Evolutionary conservation across 306 rosid species (phyloP).

Genomic region (Vigna reflexopilosa): DNA sequence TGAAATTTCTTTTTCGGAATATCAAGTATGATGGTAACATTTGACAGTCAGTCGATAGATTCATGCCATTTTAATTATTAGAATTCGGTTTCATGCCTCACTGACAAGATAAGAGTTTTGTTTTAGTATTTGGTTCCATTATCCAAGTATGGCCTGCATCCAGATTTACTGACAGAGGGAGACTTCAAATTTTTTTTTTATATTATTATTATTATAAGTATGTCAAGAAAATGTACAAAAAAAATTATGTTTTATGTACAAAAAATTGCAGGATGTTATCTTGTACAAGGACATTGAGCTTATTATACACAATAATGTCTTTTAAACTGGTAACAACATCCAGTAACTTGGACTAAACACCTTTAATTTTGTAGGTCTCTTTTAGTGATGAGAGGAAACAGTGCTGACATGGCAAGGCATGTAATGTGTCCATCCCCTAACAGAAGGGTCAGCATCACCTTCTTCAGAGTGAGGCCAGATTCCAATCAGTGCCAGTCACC

Average conservation of each 20-base stretch:
- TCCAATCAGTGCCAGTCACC: conserved; percentile 73
- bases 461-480: conserved; percentile 80
- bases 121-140: neutral
- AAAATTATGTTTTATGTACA: neutral
- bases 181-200: neutral
- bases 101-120: neutral
- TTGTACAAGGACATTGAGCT: conserved; percentile 29
- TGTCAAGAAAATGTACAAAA: neutral
- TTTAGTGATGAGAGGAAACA: conserved; percentile 96
- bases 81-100: neutral
- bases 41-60: too few species aligned
- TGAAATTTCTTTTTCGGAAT: neutral
- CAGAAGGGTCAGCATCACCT: conserved; percentile 81
- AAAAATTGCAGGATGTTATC: neutral
- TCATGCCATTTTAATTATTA: neutral
- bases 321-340: conserved; percentile 10
- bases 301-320: neutral
- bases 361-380: conserved; percentile 68
- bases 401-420: conserved; percentile 97
- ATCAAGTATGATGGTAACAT: too few species aligned
- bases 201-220: neutral
- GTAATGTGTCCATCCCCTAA: conserved; percentile 90
- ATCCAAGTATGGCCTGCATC: conserved; percentile 3
- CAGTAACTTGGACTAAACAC: neutral
- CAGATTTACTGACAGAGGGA: conserved; percentile 8